These are phyloP conservation scores for Fusarium xyrophilum DNA, from an alignment of 2,329 filamentous ascomycete species.

Conservation along the genomic window DNA sequence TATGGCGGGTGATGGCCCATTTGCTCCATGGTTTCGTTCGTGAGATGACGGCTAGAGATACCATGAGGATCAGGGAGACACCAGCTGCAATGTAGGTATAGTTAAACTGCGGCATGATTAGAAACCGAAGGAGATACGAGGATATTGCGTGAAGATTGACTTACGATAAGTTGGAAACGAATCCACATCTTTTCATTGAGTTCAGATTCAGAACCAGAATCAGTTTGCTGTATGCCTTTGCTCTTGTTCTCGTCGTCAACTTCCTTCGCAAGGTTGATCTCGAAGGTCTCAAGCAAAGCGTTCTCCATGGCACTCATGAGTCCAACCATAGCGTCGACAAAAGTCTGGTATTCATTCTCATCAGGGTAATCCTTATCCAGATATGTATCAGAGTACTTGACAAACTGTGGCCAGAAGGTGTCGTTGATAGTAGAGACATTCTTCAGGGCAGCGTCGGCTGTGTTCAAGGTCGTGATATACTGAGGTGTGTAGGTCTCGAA, in stretches of 20 bases:
- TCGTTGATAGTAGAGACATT: constrained; percentile 43
- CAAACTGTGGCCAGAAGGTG: constrained; percentile 39
- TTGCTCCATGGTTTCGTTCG: constrained; percentile 43
- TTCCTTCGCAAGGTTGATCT: constrained; percentile 43
- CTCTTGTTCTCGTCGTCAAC: constrained; percentile 23
- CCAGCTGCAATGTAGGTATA: constrained; percentile 47
- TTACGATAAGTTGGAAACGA: constrained; percentile 45
- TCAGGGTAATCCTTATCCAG: constrained; percentile 5
- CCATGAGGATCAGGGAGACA: constrained; percentile 44
- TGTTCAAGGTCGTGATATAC: constrained; percentile 24
- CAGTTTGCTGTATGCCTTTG: constrained; percentile 22
- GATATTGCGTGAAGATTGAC: not conserved
- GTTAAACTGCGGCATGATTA: constrained; percentile 41
- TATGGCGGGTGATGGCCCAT: constrained; percentile 45
- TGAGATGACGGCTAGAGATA: constrained; percentile 42
- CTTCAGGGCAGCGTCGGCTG: constrained; percentile 36
- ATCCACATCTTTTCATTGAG: constrained; percentile 35
- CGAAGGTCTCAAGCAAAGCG: constrained; percentile 42
- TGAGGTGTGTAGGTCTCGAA: constrained; percentile 42
- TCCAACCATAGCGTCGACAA: constrained; percentile 10
- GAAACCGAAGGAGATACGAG: not conserved
- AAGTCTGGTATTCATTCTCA: not conserved
- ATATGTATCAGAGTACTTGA: constrained; percentile 6
- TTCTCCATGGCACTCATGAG: constrained; percentile 41
- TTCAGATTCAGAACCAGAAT: constrained; percentile 31